Evolutionary conservation across 176 grass and related monocot species (phyloP), one percentile per base, ranked within the genome.

Genomic region (Echinochloa phyllopogon): DNA sequence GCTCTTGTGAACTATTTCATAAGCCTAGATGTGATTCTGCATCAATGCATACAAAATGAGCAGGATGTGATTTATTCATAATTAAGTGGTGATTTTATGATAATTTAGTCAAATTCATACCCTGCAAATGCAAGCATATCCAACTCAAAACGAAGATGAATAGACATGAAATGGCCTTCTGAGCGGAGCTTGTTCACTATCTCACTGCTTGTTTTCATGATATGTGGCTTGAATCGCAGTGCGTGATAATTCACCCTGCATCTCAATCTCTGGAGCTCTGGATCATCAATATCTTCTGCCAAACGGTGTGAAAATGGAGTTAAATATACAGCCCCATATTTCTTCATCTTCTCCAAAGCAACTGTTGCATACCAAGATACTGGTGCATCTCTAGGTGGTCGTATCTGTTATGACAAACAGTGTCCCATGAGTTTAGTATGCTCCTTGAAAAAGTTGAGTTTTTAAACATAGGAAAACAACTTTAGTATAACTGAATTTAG

Each of bases 91-190:
- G 24, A 69, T n/a, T 42, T 20, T 6, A 51, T 18, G 36, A 21
- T 73, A 53, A 20, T 68, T 52, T 65, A 76, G 59, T 48, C 42
- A 88, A 86, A 65, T 69, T 49, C 69, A 36, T 95, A 99, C 96
- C 94, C 96, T 56, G 96, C 93, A 94, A 96, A 99, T 78, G 96
- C 90, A 87, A 99, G 93, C 96, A 99, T 99, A 88, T 99, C 96
- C 91, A 99, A 90, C 90, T 99, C 96, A 69, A 99, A 99, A 0
- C 96, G 86, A 89, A 99, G 94, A 87, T 99, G 96, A 88, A 99
- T 99, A 69, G 96, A 99, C 94, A 99, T 92, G 70, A 94, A 99
- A 87, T 96, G 94, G 25, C 94, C 96, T 87, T 94, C 72, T 24
- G 85, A 70, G 33, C 96, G 92, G 60, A 99, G 93, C 75, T 88